Evolutionary conservation across 805 yeast genomes (phyloP).

Genomic region (Metschnikowia lochheadii): DNA sequence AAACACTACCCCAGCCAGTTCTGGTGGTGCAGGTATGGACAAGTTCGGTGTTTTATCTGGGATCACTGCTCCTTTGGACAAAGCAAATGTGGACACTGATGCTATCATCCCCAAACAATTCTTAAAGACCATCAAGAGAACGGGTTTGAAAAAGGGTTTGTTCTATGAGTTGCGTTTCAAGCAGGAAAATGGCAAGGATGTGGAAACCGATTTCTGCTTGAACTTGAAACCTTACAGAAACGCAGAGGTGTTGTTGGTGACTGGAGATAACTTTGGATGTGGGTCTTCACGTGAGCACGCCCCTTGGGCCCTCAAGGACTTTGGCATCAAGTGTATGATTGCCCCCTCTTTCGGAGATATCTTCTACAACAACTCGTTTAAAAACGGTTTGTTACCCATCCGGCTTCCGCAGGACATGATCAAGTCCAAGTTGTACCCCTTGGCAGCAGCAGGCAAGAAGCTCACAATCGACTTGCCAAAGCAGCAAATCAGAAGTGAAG

Average conservation of each 20-base stretch:
- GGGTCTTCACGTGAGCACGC: constrained; percentile 99
- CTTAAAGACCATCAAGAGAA: constrained; percentile 94
- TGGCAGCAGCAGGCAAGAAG: constrained; percentile 68
- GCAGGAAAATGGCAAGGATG: constrained; percentile 65
- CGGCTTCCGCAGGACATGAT: constrained; percentile 81
- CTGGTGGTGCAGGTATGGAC: constrained; percentile 56
- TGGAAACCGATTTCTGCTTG: constrained; percentile 84
- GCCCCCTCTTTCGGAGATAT: constrained; percentile 99
- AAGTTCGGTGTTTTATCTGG: constrained; percentile 74
- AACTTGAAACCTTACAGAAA: constrained; percentile 79
- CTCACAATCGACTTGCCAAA: constrained; percentile 81
- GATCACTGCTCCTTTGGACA: constrained; percentile 89
- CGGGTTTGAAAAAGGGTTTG: constrained; percentile 84
- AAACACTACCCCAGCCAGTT: constrained; percentile 22
- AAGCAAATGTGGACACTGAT: constrained; percentile 96
- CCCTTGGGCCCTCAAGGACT: constrained; percentile 98
- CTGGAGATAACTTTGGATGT: constrained; percentile 98
- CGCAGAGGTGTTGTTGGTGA: constrained; percentile 80
- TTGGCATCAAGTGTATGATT: constrained; percentile 91
- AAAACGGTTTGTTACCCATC: constrained; percentile 92
- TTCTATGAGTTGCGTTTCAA: constrained; percentile 85
- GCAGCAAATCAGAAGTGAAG: constrained; percentile 75
- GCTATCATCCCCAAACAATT: constrained; percentile 99
- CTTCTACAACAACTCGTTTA: constrained; percentile 94
- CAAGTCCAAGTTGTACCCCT: constrained; percentile 65